Conservation (phyloP, 75 land plant genomes). For the Picea glauca region DNA sequence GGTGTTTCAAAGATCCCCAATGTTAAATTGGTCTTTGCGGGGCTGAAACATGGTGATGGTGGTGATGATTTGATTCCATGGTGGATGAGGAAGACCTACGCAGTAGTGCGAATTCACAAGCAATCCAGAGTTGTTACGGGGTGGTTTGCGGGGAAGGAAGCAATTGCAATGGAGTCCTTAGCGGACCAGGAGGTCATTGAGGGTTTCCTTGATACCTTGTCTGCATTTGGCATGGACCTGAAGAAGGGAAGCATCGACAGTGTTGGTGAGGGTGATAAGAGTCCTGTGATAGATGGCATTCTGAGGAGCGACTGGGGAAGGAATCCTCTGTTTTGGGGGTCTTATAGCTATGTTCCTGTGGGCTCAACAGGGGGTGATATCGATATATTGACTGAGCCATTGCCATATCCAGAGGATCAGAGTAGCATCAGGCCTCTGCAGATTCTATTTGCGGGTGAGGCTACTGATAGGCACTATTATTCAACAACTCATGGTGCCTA, state of each 20-base stretch:
- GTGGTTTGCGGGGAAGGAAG: constrained; percentile 32
- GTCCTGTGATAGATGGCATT: background rate
- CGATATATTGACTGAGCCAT: constrained; percentile 22
- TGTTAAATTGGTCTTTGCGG: constrained; percentile 11
- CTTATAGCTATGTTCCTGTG: no score
- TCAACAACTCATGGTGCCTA: constrained; percentile 35
- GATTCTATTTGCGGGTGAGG: constrained; percentile 29
- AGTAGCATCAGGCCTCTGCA: constrained; percentile 8
- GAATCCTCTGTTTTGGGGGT: constrained; percentile 29
- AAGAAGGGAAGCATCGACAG: background rate
- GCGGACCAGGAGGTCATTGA: constrained; percentile 19
- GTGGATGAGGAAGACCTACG: constrained; percentile 24
- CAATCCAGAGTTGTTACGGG: constrained; percentile 13
- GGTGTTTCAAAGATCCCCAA: background rate
- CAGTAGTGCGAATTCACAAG: constrained; percentile 19
- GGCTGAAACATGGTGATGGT: background rate
- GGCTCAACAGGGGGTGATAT: constrained; percentile 27
- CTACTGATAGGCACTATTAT: constrained; percentile 21
- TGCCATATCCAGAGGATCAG: constrained; percentile 18
- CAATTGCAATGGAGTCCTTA: constrained; percentile 21
- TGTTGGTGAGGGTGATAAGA: background rate
- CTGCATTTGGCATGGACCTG: constrained; percentile 10
- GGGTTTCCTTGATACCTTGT: constrained; percentile 17
- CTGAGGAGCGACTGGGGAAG: constrained; percentile 23
- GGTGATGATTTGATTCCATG: constrained; percentile 12